phyloP scores from a whole-genome alignment of 2,329 filamentous ascomycete species.

The Fusarium sarcochroum region DNA sequence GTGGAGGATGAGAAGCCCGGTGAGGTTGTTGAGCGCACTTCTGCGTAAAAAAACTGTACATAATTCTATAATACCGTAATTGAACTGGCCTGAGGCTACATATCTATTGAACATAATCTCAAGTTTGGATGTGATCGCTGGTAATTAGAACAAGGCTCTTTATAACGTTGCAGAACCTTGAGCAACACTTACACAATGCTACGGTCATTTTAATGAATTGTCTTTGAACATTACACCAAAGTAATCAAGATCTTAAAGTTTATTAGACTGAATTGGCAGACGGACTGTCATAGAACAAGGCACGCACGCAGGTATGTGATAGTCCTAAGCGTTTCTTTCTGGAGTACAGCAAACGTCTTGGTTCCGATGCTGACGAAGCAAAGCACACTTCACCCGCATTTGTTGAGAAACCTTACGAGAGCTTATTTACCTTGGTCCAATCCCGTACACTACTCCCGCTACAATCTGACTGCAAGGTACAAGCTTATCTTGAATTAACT shows the following conservation, averaged over 20 bases:
- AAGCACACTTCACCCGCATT: too few relatives aligned
- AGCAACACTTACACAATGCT: too few relatives aligned
- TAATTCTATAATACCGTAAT: slow-evolving; percentile 30
- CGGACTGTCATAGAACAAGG: too few relatives aligned
- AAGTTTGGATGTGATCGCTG: not conserved
- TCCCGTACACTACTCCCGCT: not conserved
- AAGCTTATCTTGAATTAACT: not conserved
- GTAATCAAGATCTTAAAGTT: too few relatives aligned
- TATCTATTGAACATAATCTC: not conserved
- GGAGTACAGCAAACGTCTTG: too few relatives aligned
- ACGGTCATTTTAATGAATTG: too few relatives aligned
- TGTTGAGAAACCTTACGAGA: not conserved
- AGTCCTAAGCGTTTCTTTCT: too few relatives aligned
- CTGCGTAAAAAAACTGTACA: slow-evolving; percentile 11
- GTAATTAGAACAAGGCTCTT: not conserved
- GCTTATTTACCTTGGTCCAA: not conserved
- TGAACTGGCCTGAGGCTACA: slow-evolving; percentile 14
- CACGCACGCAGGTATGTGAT: too few relatives aligned
- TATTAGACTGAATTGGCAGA: too few relatives aligned
- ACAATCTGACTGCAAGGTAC: slow-evolving; percentile 6
- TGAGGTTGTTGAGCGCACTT: slow-evolving; percentile 10
- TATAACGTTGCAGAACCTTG: too few relatives aligned
- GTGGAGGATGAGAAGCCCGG: slow-evolving; percentile 51
- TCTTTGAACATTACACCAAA: too few relatives aligned
- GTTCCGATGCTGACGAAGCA: too few relatives aligned